These are phyloP conservation scores for Quercus rubra DNA, from an alignment of 306 rosid species.

Conservation along the genomic window DNA sequence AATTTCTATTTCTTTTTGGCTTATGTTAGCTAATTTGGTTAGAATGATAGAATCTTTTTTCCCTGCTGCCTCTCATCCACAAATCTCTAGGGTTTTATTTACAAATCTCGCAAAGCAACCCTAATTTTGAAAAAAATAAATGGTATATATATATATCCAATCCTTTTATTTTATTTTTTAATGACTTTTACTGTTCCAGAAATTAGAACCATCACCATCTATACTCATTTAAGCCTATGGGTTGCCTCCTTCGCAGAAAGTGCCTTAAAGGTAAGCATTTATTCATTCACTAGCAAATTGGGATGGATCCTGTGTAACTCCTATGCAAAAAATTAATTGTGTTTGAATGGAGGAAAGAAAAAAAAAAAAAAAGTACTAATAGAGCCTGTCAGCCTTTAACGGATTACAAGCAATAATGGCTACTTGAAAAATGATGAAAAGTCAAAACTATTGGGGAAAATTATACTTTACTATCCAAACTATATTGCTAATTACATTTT, in stretches of 20 bases:
- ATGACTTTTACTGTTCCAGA: constrained; percentile 16
- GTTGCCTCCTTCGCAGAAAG: constrained; percentile 60
- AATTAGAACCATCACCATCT: constrained; percentile 54
- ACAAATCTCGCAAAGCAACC: constrained; percentile 19
- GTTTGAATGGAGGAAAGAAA: constrained; percentile 25
- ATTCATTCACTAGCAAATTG: constrained; percentile 34
- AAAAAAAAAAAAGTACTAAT: constrained; percentile 3
- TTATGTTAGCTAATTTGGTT: constrained; percentile 53
- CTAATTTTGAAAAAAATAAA: constrained; percentile 38
- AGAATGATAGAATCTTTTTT: constrained; percentile 33
- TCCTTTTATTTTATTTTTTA: constrained; percentile 2
- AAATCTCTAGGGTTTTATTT: constrained; percentile 28
- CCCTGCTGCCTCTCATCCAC: constrained; percentile 20
- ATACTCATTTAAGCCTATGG: constrained; percentile 35
- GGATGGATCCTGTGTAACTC: constrained; percentile 37
- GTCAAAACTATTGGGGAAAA: too few relatives aligned
- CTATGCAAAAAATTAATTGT: constrained; percentile 36
- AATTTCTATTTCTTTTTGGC: constrained; percentile 49
- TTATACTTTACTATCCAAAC: background rate
- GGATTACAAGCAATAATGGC: constrained; percentile 8
- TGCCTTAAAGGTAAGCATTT: constrained; percentile 14
- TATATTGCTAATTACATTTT: too few relatives aligned
- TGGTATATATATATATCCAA: constrained; percentile 7
- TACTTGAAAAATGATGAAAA: background rate
- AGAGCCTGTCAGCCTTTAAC: constrained; percentile 32